These are phyloP conservation scores for Diutina siamensis DNA, from an alignment of 1,139 yeast species.

Conservation along the genomic window DNA sequence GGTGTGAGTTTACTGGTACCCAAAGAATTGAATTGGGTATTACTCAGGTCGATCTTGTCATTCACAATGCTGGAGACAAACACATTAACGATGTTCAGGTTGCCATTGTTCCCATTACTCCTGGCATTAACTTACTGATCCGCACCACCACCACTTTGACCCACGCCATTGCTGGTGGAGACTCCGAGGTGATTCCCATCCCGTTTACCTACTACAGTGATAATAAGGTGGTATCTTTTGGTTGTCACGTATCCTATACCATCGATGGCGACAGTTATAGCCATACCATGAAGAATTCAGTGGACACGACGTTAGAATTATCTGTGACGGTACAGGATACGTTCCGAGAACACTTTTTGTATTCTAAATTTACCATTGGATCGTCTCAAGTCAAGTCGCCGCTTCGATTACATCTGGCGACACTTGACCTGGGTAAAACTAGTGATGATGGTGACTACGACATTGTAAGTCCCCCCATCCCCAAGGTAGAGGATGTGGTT, in stretches of 20 bases:
- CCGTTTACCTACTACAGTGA: constrained; percentile 19
- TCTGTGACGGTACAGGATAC: constrained; percentile 75
- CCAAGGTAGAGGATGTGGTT: constrained; percentile 12
- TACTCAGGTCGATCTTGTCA: constrained; percentile 13
- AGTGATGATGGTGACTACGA: background rate
- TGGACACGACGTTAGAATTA: constrained; percentile 43
- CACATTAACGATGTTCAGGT: constrained; percentile 9
- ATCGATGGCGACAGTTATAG: constrained; percentile 8
- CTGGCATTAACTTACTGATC: constrained; percentile 8
- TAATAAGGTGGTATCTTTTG: constrained; percentile 17
- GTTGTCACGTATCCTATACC: constrained; percentile 22
- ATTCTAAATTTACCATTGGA: constrained; percentile 59
- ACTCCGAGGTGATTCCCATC: background rate
- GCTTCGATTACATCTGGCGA: constrained; percentile 28
- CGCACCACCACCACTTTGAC: background rate
- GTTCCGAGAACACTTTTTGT: constrained; percentile 42
- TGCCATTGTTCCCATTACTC: constrained; percentile 11
- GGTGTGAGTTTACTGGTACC: constrained; percentile 15
- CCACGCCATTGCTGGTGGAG: background rate
- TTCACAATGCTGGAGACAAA: constrained; percentile 13
- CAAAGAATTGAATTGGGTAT: constrained; percentile 14
- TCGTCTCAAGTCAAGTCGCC: constrained; percentile 44
- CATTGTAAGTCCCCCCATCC: background rate
- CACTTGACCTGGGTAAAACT: background rate
- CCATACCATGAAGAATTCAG: constrained; percentile 3